These are phyloP conservation scores for Teratosphaeria destructans DNA, from an alignment of 2,329 filamentous ascomycete genomes.

Conservation along the genomic window DNA sequence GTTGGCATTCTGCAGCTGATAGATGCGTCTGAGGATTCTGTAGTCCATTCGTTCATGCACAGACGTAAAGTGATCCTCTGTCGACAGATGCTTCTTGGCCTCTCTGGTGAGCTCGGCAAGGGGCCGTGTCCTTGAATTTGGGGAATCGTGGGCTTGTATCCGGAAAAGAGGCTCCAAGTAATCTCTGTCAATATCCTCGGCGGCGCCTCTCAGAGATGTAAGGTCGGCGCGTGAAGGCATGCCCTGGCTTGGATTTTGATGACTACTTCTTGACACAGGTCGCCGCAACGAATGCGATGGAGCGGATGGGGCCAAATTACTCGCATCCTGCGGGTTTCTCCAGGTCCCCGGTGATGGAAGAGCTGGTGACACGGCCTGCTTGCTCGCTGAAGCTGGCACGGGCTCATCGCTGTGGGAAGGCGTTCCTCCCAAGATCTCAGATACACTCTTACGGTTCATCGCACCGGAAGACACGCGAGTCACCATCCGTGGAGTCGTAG, in stretches of 20 bases:
- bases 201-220: slow-evolving; percentile 35
- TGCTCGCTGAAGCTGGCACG: neutral
- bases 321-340: slow-evolving; percentile 1
- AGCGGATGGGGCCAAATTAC: neutral
- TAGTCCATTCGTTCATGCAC: slow-evolving; percentile 81
- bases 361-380: slow-evolving; percentile 1
- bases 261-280: slow-evolving; percentile 1
- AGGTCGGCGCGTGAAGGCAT: slow-evolving; percentile 14
- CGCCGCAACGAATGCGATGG: slow-evolving; percentile 2
- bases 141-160: slow-evolving; percentile 46
- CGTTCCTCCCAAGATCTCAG: slow-evolving; percentile 34
- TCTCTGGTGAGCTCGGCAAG: slow-evolving; percentile 66
- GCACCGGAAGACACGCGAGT: slow-evolving; percentile 61
- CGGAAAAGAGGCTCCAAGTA: slow-evolving; percentile 54
- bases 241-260: slow-evolving; percentile 2
- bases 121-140: slow-evolving; percentile 38
- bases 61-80: slow-evolving; percentile 70
- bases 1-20: slow-evolving; percentile 80
- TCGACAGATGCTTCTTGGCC: slow-evolving; percentile 83
- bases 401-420: neutral
- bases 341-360: slow-evolving; percentile 1
- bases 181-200: slow-evolving; percentile 40
- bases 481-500: slow-evolving; percentile 44
- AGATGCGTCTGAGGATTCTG: slow-evolving; percentile 74
- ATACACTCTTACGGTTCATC: slow-evolving; percentile 61